Conservation (phyloP, 148 eudicot species). For the Persicaria maculosa region DNA sequence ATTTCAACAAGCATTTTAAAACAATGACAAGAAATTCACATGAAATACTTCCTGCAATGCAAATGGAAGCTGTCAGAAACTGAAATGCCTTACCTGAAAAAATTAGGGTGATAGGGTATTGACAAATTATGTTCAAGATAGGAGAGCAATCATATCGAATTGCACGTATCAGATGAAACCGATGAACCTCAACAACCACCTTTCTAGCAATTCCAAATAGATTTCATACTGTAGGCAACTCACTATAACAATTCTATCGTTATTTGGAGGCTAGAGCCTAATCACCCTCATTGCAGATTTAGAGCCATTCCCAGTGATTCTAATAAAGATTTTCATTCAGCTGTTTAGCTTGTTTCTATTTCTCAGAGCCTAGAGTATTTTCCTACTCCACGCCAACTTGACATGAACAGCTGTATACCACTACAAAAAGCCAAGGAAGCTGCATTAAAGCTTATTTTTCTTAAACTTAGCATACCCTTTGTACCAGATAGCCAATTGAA, state of each 20-base stretch:
- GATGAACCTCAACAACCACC: not conserved
- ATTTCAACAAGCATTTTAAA: not conserved
- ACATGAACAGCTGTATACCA: not conserved
- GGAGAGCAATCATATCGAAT: not conserved
- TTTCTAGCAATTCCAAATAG: not conserved
- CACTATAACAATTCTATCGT: not conserved
- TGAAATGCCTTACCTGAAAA: not conserved
- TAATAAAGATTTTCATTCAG: not conserved
- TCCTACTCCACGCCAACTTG: not conserved
- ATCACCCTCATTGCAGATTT: slow-evolving; percentile 2
- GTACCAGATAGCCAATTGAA: not conserved
- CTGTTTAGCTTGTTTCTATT: not conserved
- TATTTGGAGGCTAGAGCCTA: not conserved
- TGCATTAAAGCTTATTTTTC: not conserved
- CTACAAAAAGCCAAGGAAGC: not conserved
- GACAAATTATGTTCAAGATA: not conserved
- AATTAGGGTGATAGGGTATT: not conserved
- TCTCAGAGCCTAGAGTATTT: not conserved
- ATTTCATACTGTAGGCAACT: not conserved
- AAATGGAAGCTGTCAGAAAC: not conserved
- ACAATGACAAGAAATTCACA: not conserved
- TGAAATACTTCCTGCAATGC: not conserved
- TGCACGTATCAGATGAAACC: not conserved
- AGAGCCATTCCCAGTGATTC: not conserved
- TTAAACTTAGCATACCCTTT: not conserved